These are phyloP conservation scores for Rhytidiadelphus loreus DNA, from an alignment of 225 moss, liverwort and hornwort genomes.

Conservation along the genomic window DNA sequence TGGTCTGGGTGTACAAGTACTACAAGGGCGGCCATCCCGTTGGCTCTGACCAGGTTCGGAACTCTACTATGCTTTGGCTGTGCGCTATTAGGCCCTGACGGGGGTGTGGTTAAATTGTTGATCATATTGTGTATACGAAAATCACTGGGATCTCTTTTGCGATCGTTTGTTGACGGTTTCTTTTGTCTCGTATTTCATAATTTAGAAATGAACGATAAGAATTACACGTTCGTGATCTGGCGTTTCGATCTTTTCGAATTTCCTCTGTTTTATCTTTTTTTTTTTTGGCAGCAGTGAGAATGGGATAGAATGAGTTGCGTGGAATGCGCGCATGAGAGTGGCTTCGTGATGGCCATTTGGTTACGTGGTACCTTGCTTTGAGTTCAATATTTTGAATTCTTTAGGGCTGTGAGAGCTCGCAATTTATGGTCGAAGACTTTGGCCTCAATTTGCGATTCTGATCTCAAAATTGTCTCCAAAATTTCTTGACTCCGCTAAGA, in stretches of 20 bases:
- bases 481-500: no score
- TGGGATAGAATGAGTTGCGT: not conserved
- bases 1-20: slow-evolving; percentile 59
- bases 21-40: slow-evolving; percentile 62
- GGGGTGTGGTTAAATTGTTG: not conserved
- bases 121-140: not conserved
- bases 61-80: not conserved
- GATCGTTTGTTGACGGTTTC: not conserved
- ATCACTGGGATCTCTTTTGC: not conserved
- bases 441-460: not conserved
- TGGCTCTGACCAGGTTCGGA: slow-evolving; percentile 49
- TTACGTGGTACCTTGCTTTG: not conserved
- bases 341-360: not conserved
- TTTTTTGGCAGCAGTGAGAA: not conserved
- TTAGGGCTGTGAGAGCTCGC: not conserved
- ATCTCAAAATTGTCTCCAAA: not conserved
- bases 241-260: not conserved
- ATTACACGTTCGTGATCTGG: not conserved
- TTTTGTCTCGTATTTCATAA: not conserved
- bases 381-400: not conserved
- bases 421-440: no score
- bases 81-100: not conserved
- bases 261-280: not conserved
- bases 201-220: not conserved
- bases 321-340: not conserved